Conservation (phyloP, 257 asterid species). For the Linderniella brevidens region DNA sequence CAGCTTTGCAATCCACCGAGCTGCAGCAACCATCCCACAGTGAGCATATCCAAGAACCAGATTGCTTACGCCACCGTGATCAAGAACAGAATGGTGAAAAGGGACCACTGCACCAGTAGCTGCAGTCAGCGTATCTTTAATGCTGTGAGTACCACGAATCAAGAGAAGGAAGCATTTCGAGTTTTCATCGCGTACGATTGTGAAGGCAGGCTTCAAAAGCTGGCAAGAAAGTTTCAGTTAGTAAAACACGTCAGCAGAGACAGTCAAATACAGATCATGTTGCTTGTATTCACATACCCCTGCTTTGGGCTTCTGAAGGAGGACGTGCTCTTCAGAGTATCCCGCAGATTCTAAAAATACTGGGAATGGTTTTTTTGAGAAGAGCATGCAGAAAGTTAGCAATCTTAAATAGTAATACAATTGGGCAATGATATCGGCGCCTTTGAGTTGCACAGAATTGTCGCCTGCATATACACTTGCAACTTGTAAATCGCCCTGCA, state of each 20-base stretch:
- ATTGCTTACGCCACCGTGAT: conserved; percentile 82
- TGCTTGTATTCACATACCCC: conserved; percentile 46
- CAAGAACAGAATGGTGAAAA: conserved; percentile 83
- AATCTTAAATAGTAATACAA: conserved; percentile 55
- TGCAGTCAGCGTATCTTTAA: conserved; percentile 93
- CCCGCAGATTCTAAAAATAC: conserved; percentile 86
- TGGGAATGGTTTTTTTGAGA: conserved; percentile 80
- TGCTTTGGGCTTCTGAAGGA: conserved; percentile 96
- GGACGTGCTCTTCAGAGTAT: conserved; percentile 60
- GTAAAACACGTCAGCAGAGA: background rate
- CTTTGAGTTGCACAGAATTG: conserved; percentile 63
- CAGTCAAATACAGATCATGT: background rate
- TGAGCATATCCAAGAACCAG: conserved; percentile 95
- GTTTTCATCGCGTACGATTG: conserved; percentile 64
- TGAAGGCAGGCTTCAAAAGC: conserved; percentile 94
- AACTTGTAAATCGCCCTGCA: conserved; percentile 72
- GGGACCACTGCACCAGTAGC: conserved; percentile 99
- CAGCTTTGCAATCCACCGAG: conserved; percentile 96
- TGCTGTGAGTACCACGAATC: conserved; percentile 96
- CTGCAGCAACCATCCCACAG: conserved; percentile 99
- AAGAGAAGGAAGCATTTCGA: conserved; percentile 44
- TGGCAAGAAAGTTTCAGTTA: conserved; percentile 14
- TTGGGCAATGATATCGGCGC: conserved; percentile 60
- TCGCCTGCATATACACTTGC: conserved; percentile 67
- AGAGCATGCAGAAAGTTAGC: conserved; percentile 93